Evolutionary conservation across 768 basidiomycete genomes (phyloP).

Genomic region (Fomitopsis pulvina): DNA sequence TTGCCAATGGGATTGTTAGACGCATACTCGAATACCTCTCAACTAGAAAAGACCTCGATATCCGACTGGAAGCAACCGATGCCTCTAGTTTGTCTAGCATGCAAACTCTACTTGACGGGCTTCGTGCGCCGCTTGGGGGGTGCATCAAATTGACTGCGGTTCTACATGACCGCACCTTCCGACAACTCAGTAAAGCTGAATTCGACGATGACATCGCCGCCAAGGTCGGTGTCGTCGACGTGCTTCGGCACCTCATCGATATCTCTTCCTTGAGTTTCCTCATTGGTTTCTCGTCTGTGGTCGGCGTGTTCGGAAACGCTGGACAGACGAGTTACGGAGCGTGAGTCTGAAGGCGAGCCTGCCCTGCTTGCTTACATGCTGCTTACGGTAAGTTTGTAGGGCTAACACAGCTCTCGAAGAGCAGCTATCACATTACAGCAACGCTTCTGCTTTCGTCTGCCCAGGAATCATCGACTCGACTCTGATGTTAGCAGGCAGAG

Average conservation of each 20-base stretch:
- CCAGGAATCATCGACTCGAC: slow-evolving; percentile 3
- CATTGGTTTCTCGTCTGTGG: slow-evolving; percentile 16
- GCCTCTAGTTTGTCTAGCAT: slow-evolving; percentile 2
- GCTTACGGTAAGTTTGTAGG: not conserved
- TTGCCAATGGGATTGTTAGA: not conserved
- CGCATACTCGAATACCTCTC: slow-evolving; percentile 9
- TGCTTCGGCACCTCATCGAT: slow-evolving; percentile 1
- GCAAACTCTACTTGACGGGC: not conserved
- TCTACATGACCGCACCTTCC: slow-evolving; percentile 10
- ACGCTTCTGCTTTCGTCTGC: slow-evolving; percentile 5
- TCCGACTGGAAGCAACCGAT: slow-evolving; percentile 5
- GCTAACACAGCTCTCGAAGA: slow-evolving; percentile 10
- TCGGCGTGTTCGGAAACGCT: slow-evolving; percentile 11
- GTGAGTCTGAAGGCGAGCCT: slow-evolving; percentile 7
- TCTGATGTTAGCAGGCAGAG: not conserved
- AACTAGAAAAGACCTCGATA: not conserved
- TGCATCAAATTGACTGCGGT: slow-evolving; percentile 11
- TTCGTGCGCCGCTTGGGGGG: slow-evolving; percentile 11
- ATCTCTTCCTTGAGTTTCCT: slow-evolving; percentile 9
- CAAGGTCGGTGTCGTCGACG: slow-evolving; percentile 8
- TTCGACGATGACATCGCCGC: slow-evolving; percentile 3
- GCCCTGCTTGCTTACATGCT: slow-evolving; percentile 14
- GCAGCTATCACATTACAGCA: not conserved
- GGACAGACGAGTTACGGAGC: slow-evolving; percentile 14
- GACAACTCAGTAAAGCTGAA: slow-evolving; percentile 5